Base-by-base conservation (phyloP, 441 rosid species). In the Jatropha multifida region DNA sequence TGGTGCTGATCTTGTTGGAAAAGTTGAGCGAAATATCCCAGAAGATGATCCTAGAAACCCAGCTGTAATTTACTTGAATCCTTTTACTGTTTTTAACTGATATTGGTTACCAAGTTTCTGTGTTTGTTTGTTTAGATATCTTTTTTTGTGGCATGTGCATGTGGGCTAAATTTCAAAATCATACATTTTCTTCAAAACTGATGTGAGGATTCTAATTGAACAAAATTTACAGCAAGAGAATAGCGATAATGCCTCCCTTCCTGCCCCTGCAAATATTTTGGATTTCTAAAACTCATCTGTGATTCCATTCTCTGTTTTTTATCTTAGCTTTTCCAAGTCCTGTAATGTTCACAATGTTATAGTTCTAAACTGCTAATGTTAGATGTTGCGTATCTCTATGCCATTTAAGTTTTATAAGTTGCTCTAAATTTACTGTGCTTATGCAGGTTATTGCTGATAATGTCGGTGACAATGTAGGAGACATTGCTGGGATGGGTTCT, bases 391-490 rank as follows among this genome's bases (percentile, higher is more conserved):
- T n/a, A n/a, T 9, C 4, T 63, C 17, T 74, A 38, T 32, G 71
- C 55, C 15, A 32, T 66, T 3, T 1, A 51, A 61, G 56, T 13
- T n/a, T 5, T 15, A 18, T 15, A 66, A 38, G 17, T 66, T 63
- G 42, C 27, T 26, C 20, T 23, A 55, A 20, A 23, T 40, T 60
- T 56, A 18, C 9, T 64, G 20, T 70, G n/a, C 69, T 59, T 74
- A 15, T 70, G 60, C 85, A 88, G 92, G 94, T 88, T 26, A 88
- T 84, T 71, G 92, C 92, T 7, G 92, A 88, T 79, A 90, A 90
- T 58, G 92, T 90, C 77, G 92, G 92, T 8, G 85, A 90, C 79
- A 90, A 87, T 71, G 92, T 88, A 13, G 92, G 94, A 64, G 92
- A 88, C 49, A 88, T 90, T 76, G 88, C 86, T 0, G 94, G 92